These are phyloP conservation scores for Paracoccidioides brasiliensis DNA, from an alignment of 2,329 filamentous ascomycete genomes.

Conservation along the genomic window DNA sequence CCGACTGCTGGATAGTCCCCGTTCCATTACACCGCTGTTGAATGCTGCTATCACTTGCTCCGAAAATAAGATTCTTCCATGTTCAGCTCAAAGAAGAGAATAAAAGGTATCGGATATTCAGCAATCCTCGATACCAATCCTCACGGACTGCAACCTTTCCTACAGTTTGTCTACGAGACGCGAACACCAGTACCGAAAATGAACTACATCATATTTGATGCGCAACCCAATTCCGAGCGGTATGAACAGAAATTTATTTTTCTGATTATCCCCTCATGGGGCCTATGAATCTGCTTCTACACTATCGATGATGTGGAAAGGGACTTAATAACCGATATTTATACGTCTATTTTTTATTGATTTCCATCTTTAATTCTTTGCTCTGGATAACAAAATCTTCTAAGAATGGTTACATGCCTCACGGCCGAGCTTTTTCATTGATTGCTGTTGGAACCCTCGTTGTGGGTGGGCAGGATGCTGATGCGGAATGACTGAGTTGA, in stretches of 20 bases:
- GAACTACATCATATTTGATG: neutral
- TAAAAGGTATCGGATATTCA: slow-evolving; percentile 14
- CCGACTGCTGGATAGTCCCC: slow-evolving; percentile 15
- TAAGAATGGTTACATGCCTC: slow-evolving; percentile 18
- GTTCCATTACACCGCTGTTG: slow-evolving; percentile 6
- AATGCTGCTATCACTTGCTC: neutral
- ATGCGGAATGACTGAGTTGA: neutral
- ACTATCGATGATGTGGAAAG: neutral
- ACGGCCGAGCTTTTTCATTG: slow-evolving; percentile 8
- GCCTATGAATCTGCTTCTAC: neutral
- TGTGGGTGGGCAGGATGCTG: neutral
- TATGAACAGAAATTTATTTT: neutral
- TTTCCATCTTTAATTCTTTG: slow-evolving; percentile 11
- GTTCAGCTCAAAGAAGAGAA: slow-evolving; percentile 1
- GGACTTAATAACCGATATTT: neutral
- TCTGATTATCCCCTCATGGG: neutral
- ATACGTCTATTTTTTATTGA: slow-evolving; percentile 6
- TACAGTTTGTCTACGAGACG: neutral
- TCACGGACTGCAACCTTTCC: slow-evolving; percentile 19
- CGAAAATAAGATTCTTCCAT: slow-evolving; percentile 5
- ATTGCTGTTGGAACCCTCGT: neutral
- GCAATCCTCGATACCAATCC: slow-evolving; percentile 15
- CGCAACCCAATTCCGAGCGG: no score
- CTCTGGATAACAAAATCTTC: slow-evolving; percentile 4
- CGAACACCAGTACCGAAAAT: neutral